Conservation (phyloP, 2,329 filamentous ascomycete species). For the Ophiocordyceps sinensis region DNA sequence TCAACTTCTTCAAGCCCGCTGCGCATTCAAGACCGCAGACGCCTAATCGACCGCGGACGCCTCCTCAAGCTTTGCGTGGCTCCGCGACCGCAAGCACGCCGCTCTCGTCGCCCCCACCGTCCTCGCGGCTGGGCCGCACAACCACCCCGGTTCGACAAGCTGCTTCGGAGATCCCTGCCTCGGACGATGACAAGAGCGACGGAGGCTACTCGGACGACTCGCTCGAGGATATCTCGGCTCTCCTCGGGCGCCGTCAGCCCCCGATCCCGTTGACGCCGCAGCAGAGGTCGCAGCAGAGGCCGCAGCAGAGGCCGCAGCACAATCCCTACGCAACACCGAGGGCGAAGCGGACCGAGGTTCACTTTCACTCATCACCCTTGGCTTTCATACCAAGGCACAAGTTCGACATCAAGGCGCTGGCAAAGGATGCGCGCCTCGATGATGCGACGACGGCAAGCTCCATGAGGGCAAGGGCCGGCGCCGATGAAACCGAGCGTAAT, state of each 20-base stretch:
- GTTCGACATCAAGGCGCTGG: constrained; percentile 48
- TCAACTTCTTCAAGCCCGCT: constrained; percentile 23
- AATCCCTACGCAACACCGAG: constrained; percentile 26
- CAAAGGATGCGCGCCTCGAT: constrained; percentile 44
- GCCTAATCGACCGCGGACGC: constrained; percentile 4
- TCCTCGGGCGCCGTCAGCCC: constrained; percentile 13
- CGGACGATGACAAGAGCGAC: constrained; percentile 56
- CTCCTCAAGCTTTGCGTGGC: constrained; percentile 2
- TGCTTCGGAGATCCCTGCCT: constrained; percentile 43
- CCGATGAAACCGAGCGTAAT: constrained; percentile 9
- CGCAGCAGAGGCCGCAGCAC: constrained; percentile 1
- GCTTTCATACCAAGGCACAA: constrained; percentile 41
- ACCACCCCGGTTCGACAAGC: constrained; percentile 9
- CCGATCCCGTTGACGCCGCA: constrained; percentile 2
- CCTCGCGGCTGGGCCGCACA: constrained; percentile 11
- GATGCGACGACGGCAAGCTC: constrained; percentile 43
- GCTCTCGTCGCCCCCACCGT: constrained; percentile 9
- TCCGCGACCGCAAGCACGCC: constrained; percentile 6
- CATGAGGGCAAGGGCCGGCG: constrained; percentile 23
- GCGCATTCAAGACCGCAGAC: constrained; percentile 5
- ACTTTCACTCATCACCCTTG: constrained; percentile 30
- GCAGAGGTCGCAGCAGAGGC: not conserved
- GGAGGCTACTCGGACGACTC: constrained; percentile 40
- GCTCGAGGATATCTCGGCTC: constrained; percentile 32
- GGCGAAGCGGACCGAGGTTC: constrained; percentile 29